A percentile compares a stretch with the other conserved stretches of the same genome.
Evolutionary conservation across 2,329 filamentous ascomycete species (phyloP).

Genomic region (Phialophora chinensis): DNA sequence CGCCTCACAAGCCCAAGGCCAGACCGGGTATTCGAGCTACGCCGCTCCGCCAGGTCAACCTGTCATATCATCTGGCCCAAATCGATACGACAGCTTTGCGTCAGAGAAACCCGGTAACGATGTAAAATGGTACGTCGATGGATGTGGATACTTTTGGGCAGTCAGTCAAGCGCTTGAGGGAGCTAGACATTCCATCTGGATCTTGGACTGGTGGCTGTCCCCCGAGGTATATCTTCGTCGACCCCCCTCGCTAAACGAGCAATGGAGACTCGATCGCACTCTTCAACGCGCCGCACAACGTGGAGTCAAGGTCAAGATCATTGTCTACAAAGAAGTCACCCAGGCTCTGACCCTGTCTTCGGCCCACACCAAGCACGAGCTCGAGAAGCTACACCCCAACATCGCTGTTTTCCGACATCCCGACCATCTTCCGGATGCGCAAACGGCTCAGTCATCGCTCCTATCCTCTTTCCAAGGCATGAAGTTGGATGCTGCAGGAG

Average conservation of each 20-base stretch:
- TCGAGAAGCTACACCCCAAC: constrained; percentile 80
- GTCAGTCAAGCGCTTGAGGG: constrained; percentile 77
- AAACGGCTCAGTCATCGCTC: constrained; percentile 67
- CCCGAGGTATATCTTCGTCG: constrained; percentile 83
- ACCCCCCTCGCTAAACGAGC: constrained; percentile 79
- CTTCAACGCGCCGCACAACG: constrained; percentile 80
- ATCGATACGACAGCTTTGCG: constrained; percentile 67
- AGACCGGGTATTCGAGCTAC: constrained; percentile 23
- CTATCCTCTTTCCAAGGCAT: constrained; percentile 62
- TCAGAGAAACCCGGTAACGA: constrained; percentile 71
- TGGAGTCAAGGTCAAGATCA: constrained; percentile 81
- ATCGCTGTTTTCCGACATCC: constrained; percentile 90
- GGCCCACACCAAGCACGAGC: constrained; percentile 76
- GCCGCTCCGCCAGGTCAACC: constrained; percentile 18
- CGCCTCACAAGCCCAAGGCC: constrained; percentile 19
- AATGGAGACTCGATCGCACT: constrained; percentile 83
- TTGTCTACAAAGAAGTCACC: constrained; percentile 91
- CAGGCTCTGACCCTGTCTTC: constrained; percentile 75
- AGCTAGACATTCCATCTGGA: constrained; percentile 76
- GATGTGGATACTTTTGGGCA: constrained; percentile 81
- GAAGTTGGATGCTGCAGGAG: constrained; percentile 60
- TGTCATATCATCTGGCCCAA: constrained; percentile 33
- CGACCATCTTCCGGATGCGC: constrained; percentile 78
- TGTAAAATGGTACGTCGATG: constrained; percentile 85
- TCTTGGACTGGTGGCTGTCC: constrained; percentile 85